Evolutionary conservation across 768 basidiomycete species (phyloP).

Genomic region (Mycena rebaudengoi): DNA sequence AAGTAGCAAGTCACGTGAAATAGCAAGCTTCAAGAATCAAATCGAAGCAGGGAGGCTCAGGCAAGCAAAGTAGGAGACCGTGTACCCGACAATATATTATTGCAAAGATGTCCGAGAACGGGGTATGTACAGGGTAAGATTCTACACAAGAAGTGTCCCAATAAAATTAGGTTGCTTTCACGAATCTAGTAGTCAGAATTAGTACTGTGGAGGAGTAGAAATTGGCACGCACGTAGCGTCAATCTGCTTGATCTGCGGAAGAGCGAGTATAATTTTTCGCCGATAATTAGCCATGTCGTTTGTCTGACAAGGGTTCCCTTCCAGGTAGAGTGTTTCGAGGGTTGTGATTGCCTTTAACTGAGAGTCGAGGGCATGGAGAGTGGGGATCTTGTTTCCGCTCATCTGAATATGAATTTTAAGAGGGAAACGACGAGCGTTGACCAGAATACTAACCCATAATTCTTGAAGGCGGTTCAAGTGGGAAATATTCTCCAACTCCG

Average conservation of each 20-base stretch:
- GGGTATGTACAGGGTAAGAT: too few species aligned
- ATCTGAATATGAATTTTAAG: conserved; percentile 75
- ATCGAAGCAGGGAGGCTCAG: too few species aligned
- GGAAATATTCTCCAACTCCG: conserved; percentile 80
- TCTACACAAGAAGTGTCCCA: too few species aligned
- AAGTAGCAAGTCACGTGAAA: neutral
- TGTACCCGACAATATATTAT: too few species aligned
- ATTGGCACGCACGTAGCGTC: conserved; percentile 86
- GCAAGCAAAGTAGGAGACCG: too few species aligned
- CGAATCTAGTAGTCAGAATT: conserved; percentile 19
- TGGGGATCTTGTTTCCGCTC: conserved; percentile 85
- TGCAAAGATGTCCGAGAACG: too few species aligned
- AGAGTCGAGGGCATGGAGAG: conserved; percentile 70
- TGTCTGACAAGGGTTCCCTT: conserved; percentile 91
- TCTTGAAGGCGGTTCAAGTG: conserved; percentile 86
- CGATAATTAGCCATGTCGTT: conserved; percentile 82
- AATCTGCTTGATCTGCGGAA: conserved; percentile 92
- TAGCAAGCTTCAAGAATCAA: too few species aligned
- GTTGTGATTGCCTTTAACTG: conserved; percentile 68
- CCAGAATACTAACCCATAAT: conserved; percentile 77
- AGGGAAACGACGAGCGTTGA: neutral
- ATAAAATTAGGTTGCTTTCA: conserved; percentile 9
- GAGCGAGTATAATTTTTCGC: conserved; percentile 86
- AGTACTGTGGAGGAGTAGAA: neutral
- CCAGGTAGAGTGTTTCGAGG: conserved; percentile 91